Percentiles rank a stretch among this genome's conserved stretches.
Evolutionary conservation across 768 basidiomycete genomes (phyloP).

Genomic region (Naganishia vaughanmartiniae): DNA sequence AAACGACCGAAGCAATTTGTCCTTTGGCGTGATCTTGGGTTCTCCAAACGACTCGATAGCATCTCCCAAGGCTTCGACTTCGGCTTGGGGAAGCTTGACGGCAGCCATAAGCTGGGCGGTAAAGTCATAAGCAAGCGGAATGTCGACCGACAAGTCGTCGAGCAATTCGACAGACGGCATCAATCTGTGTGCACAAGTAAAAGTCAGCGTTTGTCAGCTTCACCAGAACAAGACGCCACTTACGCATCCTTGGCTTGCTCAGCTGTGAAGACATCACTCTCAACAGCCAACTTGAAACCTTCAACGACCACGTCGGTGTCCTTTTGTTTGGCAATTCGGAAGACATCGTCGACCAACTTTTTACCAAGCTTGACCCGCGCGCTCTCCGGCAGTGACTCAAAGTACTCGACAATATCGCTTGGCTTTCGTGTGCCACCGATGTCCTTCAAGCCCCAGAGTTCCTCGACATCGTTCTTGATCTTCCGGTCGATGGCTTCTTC

Average conservation of each 20-base stretch:
- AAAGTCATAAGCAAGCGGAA: conserved; percentile 75
- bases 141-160: conserved; percentile 86
- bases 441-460: conserved; percentile 67
- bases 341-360: conserved; percentile 67
- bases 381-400: conserved; percentile 66
- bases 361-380: conserved; percentile 69
- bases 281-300: conserved; percentile 65
- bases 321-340: conserved; percentile 72
- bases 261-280: conserved; percentile 62
- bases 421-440: conserved; percentile 59
- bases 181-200: conserved; percentile 55
- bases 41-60: conserved; percentile 53
- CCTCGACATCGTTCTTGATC: conserved; percentile 76
- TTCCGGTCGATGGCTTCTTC: conserved; percentile 69
- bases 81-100: conserved; percentile 40
- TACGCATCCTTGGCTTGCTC: conserved; percentile 61
- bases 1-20: conserved; percentile 46
- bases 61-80: conserved; percentile 43
- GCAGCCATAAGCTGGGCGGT: conserved; percentile 66
- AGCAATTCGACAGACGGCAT: conserved; percentile 67
- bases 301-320: conserved; percentile 75
- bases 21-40: conserved; percentile 50
- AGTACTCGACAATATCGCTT: conserved; percentile 84
- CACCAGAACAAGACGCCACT: conserved; percentile 29
- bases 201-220: background rate